phyloP scores from a whole-genome alignment of 208 protist genomes.

The Crithidia fasciculata region DNA sequence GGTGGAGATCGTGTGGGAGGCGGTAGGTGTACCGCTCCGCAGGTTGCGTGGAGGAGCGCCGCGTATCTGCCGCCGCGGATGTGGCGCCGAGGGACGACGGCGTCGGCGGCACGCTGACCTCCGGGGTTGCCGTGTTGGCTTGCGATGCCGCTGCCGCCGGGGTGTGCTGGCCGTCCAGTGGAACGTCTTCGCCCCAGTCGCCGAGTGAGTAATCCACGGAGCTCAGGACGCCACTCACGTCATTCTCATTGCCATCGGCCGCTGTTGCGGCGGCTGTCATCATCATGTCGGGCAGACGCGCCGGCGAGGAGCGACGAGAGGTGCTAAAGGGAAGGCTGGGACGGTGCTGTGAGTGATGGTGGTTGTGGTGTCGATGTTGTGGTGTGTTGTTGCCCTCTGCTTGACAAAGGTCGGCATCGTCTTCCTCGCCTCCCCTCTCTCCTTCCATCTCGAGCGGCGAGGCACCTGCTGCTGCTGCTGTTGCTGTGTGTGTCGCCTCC shows the following conservation, averaged over 20 bases:
- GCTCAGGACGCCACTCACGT: slow-evolving; percentile 8
- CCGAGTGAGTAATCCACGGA: slow-evolving; percentile 12
- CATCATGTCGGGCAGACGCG: background rate
- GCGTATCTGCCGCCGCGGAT: background rate
- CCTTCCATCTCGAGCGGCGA: background rate
- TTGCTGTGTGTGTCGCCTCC: background rate
- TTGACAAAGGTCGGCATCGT: background rate
- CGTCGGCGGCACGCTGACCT: background rate
- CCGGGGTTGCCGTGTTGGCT: background rate
- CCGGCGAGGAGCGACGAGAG: slow-evolving; percentile 8
- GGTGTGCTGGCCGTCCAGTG: background rate
- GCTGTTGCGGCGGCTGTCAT: background rate
- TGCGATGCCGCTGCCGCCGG: background rate
- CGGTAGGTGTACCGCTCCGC: slow-evolving; percentile 20
- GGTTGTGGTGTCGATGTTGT: background rate
- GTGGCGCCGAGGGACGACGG: no score
- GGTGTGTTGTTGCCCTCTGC: no score
- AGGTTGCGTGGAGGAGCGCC: slow-evolving; percentile 6
- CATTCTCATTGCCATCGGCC: background rate
- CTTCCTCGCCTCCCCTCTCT: background rate
- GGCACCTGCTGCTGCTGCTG: background rate
- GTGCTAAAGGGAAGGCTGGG: background rate
- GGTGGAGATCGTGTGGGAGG: slow-evolving; percentile 52
- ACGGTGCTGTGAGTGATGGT: background rate
- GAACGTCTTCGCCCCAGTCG: slow-evolving; percentile 18